phyloP scores from a whole-genome alignment of 352 stramenopile genomes.

The Globisporangium radiosum region DNA sequence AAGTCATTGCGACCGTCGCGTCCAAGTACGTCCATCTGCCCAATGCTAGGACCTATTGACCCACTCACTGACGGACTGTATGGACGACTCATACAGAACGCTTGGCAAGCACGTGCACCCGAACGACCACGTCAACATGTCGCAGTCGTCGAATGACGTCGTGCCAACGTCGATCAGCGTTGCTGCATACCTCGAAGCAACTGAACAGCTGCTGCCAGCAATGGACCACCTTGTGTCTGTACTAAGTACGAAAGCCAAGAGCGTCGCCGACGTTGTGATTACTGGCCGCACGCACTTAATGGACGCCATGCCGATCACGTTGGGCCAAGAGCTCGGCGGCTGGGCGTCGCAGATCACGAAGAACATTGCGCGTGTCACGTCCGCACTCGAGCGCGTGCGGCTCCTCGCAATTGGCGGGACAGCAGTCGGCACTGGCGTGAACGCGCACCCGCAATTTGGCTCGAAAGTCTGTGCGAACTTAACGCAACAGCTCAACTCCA shows the following conservation, averaged over 20 bases:
- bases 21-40: conserved; percentile 6
- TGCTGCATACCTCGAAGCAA: conserved; percentile 38
- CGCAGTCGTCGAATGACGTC: conserved; percentile 61
- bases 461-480: conserved; percentile 34
- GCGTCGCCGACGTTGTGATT: conserved; percentile 36
- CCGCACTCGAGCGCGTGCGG: conserved; percentile 35
- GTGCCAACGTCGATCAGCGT: conserved; percentile 53
- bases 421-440: conserved; percentile 54
- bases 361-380: conserved; percentile 43
- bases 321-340: conserved; percentile 40
- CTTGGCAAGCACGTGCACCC: conserved; percentile 82
- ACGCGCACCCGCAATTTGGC: conserved; percentile 47
- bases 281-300: conserved; percentile 73
- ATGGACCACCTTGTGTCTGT: conserved; percentile 31
- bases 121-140: conserved; percentile 74
- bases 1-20: conserved; percentile 92
- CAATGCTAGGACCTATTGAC: conserved; percentile 29
- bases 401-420: conserved; percentile 52
- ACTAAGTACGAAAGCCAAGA: conserved; percentile 31
- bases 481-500: conserved; percentile 18
- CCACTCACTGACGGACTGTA: no score
- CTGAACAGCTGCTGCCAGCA: conserved; percentile 59
- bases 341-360: conserved; percentile 48
- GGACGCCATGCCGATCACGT: conserved; percentile 56
- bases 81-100: conserved; percentile 25